These are phyloP conservation scores for Chloranthus sessilifolius DNA, from an alignment of 164 flowering plant species.

Conservation along the genomic window DNA sequence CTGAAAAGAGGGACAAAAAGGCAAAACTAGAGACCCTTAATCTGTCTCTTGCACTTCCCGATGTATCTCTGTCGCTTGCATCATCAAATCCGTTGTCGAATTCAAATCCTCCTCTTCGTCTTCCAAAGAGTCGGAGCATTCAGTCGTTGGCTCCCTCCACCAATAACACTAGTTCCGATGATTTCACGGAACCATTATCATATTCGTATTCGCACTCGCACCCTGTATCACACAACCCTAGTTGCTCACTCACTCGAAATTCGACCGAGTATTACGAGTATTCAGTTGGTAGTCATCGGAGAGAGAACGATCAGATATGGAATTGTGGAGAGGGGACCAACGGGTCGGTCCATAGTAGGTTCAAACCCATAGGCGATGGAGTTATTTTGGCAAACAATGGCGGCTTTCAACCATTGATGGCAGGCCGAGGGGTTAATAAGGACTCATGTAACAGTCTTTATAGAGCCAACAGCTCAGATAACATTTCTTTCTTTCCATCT, in stretches of 20 bases:
- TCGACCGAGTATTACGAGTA: slow-evolving; percentile 73
- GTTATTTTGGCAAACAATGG: slow-evolving; percentile 50
- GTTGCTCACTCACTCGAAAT: slow-evolving; percentile 84
- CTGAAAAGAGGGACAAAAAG: slow-evolving; percentile 46
- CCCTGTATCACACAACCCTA: slow-evolving; percentile 82
- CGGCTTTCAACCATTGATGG: slow-evolving; percentile 31
- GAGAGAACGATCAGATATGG: slow-evolving; percentile 81
- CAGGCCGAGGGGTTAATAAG: slow-evolving; percentile 14
- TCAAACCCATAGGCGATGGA: slow-evolving; percentile 82
- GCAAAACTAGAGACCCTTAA: slow-evolving; percentile 73
- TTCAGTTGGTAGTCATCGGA: slow-evolving; percentile 52
- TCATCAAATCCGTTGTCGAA: slow-evolving; percentile 46
- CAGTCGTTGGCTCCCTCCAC: slow-evolving; percentile 61
- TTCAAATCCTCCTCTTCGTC: slow-evolving; percentile 22
- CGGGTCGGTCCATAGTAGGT: slow-evolving; percentile 93
- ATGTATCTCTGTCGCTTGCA: slow-evolving; percentile 62
- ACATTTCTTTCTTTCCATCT: slow-evolving; percentile 73
- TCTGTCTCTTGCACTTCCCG: slow-evolving; percentile 76
- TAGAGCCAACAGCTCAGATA: slow-evolving; percentile 52
- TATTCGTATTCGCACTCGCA: slow-evolving; percentile 79
- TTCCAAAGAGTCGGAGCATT: slow-evolving; percentile 36
- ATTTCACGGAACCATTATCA: slow-evolving; percentile 74
- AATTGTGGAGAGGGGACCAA: slow-evolving; percentile 93
- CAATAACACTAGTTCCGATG: slow-evolving; percentile 66
- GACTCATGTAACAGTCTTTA: slow-evolving; percentile 41